These are phyloP conservation scores for Saturnispora galanensis DNA, from an alignment of 805 yeast genomes.

Conservation along the genomic window DNA sequence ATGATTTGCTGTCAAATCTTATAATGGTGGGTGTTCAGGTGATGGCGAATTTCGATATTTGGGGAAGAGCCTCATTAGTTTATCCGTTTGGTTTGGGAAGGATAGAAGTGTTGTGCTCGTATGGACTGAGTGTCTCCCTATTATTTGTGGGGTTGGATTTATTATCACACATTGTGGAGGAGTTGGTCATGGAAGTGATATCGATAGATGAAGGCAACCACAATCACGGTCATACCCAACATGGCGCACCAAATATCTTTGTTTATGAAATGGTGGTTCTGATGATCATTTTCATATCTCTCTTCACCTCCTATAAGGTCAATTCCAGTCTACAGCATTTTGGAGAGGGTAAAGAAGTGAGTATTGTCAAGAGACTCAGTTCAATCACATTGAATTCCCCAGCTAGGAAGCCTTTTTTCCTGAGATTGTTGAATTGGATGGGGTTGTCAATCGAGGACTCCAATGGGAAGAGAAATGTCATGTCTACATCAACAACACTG, in stretches of 20 bases:
- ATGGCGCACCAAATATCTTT: slow-evolving; percentile 16
- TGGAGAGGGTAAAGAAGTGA: not conserved
- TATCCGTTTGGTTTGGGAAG: slow-evolving; percentile 94
- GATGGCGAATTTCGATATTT: slow-evolving; percentile 85
- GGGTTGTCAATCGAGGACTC: slow-evolving; percentile 4
- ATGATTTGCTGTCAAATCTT: slow-evolving; percentile 73
- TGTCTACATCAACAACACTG: slow-evolving; percentile 34
- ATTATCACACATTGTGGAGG: slow-evolving; percentile 80
- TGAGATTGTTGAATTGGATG: slow-evolving; percentile 2
- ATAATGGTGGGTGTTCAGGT: slow-evolving; percentile 64
- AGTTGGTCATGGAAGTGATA: slow-evolving; percentile 38
- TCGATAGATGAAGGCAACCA: slow-evolving; percentile 19
- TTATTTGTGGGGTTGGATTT: slow-evolving; percentile 88
- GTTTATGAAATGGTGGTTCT: slow-evolving; percentile 25
- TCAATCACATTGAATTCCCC: slow-evolving; percentile 22
- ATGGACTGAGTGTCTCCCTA: slow-evolving; percentile 75
- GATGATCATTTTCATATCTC: slow-evolving; percentile 22
- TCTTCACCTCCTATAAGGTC: slow-evolving; percentile 25
- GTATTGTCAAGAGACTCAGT: slow-evolving; percentile 18
- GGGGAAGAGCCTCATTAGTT: slow-evolving; percentile 73
- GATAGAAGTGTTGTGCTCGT: slow-evolving; percentile 77
- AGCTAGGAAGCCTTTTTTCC: slow-evolving; percentile 8
- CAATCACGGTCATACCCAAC: slow-evolving; percentile 17
- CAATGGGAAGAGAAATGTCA: slow-evolving; percentile 8
- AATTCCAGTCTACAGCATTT: slow-evolving; percentile 1